phyloP scores from a whole-genome alignment of 352 stramenopile genomes.

The Aphanomyces euteiches region DNA sequence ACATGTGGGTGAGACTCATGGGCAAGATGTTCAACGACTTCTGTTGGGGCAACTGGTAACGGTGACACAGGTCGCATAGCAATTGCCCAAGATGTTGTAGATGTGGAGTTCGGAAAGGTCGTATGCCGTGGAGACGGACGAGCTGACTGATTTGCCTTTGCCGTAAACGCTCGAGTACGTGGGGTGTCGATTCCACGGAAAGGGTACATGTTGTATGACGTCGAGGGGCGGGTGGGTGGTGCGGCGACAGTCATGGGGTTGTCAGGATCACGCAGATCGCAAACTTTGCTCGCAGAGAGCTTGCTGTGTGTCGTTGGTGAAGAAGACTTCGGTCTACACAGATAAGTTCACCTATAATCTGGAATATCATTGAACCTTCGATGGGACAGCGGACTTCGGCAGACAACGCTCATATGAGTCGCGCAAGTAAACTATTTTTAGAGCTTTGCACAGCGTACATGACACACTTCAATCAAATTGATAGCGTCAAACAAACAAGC shows the following conservation, averaged over 20 bases:
- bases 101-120: background rate
- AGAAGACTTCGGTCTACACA: constrained; percentile 5
- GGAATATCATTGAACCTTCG: background rate
- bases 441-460: background rate
- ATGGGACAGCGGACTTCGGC: background rate
- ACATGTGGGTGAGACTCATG: constrained; percentile 21
- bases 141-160: background rate
- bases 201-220: constrained; percentile 9
- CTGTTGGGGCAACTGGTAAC: background rate
- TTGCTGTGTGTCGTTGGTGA: background rate
- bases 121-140: background rate
- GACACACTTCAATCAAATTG: too few relatives aligned
- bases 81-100: background rate
- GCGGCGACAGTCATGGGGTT: background rate
- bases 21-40: constrained; percentile 12
- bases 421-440: background rate
- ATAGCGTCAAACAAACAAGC: too few relatives aligned
- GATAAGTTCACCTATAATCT: background rate
- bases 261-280: constrained; percentile 14
- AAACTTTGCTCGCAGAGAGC: constrained; percentile 8
- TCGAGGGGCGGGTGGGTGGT: background rate
- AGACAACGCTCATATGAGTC: constrained; percentile 9
- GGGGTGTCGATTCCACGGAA: constrained; percentile 3
- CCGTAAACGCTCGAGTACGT: background rate
- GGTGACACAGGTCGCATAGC: constrained; percentile 10